phyloP scores from a whole-genome alignment of 306 rosid genomes.

The Citrullus mucosospermus region DNA sequence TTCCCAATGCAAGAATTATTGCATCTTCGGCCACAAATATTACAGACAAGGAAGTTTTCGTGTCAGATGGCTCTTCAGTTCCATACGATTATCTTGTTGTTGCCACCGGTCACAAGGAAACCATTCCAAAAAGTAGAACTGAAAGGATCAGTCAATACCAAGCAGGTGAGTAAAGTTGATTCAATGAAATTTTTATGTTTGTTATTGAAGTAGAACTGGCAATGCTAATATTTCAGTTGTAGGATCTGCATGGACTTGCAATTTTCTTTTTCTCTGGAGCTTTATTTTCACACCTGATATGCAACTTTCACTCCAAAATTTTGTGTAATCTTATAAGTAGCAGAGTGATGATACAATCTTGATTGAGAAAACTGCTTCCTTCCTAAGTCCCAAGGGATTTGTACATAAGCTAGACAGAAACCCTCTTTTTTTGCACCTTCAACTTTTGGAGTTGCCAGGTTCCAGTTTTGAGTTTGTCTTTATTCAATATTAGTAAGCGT shows the following conservation, averaged over 20 bases:
- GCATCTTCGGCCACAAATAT: constrained; percentile 19
- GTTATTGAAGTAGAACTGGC: neutral
- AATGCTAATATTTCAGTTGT: neutral
- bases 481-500: neutral
- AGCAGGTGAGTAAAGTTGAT: constrained; percentile 17
- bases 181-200: neutral
- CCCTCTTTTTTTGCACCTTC: neutral
- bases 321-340: neutral
- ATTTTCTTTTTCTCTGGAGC: neutral
- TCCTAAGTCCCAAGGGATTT: neutral
- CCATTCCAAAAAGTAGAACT: constrained; percentile 21
- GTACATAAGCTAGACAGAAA: neutral
- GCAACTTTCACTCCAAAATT: neutral
- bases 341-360: neutral
- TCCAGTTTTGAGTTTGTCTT: neutral
- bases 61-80: constrained; percentile 23
- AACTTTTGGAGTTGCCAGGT: neutral
- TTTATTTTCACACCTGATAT: neutral
- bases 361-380: neutral
- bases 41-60: constrained; percentile 22
- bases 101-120: constrained; percentile 32
- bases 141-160: constrained; percentile 28
- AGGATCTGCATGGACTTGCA: neutral
- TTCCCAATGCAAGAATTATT: constrained; percentile 19
- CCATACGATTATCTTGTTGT: constrained; percentile 32